Evolutionary conservation across 441 rosid genomes (phyloP).

Genomic region (Cnidoscolus chayamansa): DNA sequence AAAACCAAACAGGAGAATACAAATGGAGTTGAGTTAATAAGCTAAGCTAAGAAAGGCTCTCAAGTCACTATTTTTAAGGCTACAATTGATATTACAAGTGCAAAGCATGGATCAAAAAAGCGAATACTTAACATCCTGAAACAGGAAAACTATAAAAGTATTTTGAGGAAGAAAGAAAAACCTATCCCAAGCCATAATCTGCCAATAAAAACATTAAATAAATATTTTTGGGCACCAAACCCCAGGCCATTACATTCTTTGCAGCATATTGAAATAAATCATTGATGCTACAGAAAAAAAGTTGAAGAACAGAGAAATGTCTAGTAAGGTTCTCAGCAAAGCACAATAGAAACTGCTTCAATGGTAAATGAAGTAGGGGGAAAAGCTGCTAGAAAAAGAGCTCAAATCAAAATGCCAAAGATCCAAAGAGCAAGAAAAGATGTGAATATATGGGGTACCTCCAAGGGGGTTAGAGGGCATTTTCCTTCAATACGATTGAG

Average conservation of each 20-base stretch:
- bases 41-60: not conserved
- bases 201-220: not conserved
- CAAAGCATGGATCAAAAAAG: not conserved
- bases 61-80: not conserved
- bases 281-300: not conserved
- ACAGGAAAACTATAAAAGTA: not conserved
- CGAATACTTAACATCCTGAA: not conserved
- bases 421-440: slow-evolving; percentile 16
- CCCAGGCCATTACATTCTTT: not conserved
- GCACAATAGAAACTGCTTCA: not conserved
- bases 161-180: not conserved
- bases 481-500: slow-evolving; percentile 79
- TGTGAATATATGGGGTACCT: slow-evolving; percentile 44
- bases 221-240: not conserved
- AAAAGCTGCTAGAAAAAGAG: not conserved
- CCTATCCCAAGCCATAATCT: not conserved
- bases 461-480: slow-evolving; percentile 92
- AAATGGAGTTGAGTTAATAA: not conserved
- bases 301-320: not conserved
- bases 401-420: slow-evolving; percentile 13
- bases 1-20: not conserved
- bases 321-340: not conserved
- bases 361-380: not conserved
- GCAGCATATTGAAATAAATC: not conserved
- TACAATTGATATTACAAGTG: not conserved